A percentile compares a stretch with the other conserved stretches of the same genome.
Conservation (phyloP, 768 basidiomycete genomes). For the Coprinellus aureogranulatus region DNA sequence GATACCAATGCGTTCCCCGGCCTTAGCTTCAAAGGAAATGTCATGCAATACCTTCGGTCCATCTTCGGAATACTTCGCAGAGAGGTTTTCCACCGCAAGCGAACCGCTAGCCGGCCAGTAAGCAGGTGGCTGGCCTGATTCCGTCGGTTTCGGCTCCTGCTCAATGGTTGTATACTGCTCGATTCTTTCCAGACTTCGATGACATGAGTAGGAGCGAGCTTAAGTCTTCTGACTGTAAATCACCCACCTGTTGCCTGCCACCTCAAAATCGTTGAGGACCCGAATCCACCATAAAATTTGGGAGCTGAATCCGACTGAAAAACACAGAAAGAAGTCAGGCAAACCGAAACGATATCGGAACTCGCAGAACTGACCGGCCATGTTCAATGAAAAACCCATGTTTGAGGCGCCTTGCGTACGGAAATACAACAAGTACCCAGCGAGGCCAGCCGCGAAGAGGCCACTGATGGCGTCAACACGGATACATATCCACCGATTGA, state of each 20-base stretch:
- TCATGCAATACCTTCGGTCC: slow-evolving; percentile 53
- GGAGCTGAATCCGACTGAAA: slow-evolving; percentile 48
- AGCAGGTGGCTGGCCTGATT: slow-evolving; percentile 50
- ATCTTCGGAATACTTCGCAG: slow-evolving; percentile 52
- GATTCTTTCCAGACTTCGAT: slow-evolving; percentile 60
- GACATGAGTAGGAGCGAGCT: neutral
- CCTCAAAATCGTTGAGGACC: slow-evolving; percentile 41
- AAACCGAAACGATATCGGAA: too few relatives aligned
- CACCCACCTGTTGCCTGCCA: slow-evolving; percentile 27
- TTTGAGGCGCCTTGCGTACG: slow-evolving; percentile 38
- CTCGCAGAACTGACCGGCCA: slow-evolving; percentile 46
- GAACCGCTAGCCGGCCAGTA: slow-evolving; percentile 64
- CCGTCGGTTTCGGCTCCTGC: slow-evolving; percentile 45
- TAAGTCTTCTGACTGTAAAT: neutral
- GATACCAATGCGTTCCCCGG: slow-evolving; percentile 57
- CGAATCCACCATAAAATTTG: slow-evolving; percentile 53
- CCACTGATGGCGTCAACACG: slow-evolving; percentile 57
- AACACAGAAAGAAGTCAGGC: neutral
- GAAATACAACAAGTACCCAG: slow-evolving; percentile 49
- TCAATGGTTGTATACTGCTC: slow-evolving; percentile 60
- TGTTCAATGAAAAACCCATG: slow-evolving; percentile 52
- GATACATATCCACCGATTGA: slow-evolving; percentile 44
- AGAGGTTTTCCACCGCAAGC: slow-evolving; percentile 52
- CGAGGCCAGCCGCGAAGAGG: slow-evolving; percentile 50
- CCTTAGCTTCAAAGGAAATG: slow-evolving; percentile 46